A percentile compares a stretch with the other conserved stretches of the same genome.
Conservation (phyloP, 345 rosid genomes). For the Ailanthus altissimus region DNA sequence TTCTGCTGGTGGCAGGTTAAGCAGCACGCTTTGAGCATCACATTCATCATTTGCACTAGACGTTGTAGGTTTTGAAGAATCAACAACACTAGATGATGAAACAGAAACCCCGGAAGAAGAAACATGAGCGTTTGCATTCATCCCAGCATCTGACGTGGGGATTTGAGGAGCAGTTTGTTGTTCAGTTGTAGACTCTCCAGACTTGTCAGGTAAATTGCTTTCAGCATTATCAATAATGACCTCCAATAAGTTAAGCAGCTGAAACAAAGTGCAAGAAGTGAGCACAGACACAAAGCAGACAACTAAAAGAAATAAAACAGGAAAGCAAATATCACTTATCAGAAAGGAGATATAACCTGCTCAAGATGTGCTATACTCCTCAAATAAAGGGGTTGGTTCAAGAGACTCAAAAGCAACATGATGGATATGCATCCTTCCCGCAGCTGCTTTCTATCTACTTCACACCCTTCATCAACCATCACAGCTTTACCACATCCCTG, state of each 20-base stretch:
- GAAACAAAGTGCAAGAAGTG: slow-evolving; percentile 27
- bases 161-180: slow-evolving; percentile 42
- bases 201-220: slow-evolving; percentile 55
- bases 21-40: slow-evolving; percentile 59
- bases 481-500: slow-evolving; percentile 72
- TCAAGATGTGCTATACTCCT: slow-evolving; percentile 97
- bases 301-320: neutral
- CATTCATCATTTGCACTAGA: slow-evolving; percentile 49
- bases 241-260: slow-evolving; percentile 89
- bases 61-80: slow-evolving; percentile 42
- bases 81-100: slow-evolving; percentile 39
- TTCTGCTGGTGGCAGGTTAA: slow-evolving; percentile 75
- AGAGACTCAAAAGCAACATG: slow-evolving; percentile 80
- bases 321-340: slow-evolving; percentile 3
- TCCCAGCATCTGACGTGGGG: slow-evolving; percentile 41
- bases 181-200: slow-evolving; percentile 46
- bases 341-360: slow-evolving; percentile 53
- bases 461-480: slow-evolving; percentile 53
- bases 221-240: slow-evolving; percentile 79
- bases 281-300: slow-evolving; percentile 7
- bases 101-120: slow-evolving; percentile 38
- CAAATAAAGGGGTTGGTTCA: slow-evolving; percentile 86
- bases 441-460: slow-evolving; percentile 35
- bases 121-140: slow-evolving; percentile 40
- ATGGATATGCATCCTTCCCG: slow-evolving; percentile 57